phyloP scores from a whole-genome alignment of 2,329 filamentous ascomycete genomes.

The Tricladium varicosporioides region DNA sequence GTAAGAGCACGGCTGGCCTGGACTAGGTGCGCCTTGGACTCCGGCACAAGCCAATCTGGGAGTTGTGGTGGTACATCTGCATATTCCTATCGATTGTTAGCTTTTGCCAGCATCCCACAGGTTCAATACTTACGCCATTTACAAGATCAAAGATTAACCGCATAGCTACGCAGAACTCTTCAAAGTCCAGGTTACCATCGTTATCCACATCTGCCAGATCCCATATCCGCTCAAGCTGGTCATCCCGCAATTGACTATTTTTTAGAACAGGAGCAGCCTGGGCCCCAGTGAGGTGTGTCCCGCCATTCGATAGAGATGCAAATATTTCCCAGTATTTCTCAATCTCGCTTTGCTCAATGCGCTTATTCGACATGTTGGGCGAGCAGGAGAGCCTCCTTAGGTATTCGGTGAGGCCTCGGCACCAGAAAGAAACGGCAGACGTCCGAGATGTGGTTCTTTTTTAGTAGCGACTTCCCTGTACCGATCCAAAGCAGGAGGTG shows the following conservation, averaged over 20 bases:
- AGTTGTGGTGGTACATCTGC: constrained; percentile 80
- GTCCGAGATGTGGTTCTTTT: not conserved
- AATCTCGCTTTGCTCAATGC: constrained; percentile 71
- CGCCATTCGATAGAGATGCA: constrained; percentile 62
- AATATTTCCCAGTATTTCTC: constrained; percentile 82
- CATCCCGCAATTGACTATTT: constrained; percentile 69
- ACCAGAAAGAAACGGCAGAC: not conserved
- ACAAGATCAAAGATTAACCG: constrained; percentile 94
- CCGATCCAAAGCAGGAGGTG: no score
- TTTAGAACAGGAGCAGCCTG: constrained; percentile 71
- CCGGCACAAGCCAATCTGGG: constrained; percentile 95
- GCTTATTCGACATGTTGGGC: constrained; percentile 41
- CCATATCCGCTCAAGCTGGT: constrained; percentile 96
- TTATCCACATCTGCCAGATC: constrained; percentile 96
- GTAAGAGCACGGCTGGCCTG: constrained; percentile 79
- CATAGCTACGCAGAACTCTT: constrained; percentile 99
- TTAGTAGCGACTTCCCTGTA: no score
- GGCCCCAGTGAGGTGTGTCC: constrained; percentile 62
- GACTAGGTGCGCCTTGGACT: constrained; percentile 88
- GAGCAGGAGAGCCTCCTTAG: not conserved
- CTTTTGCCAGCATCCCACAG: not conserved
- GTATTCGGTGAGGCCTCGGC: not conserved
- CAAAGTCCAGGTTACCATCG: constrained; percentile 96
- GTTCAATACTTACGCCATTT: constrained; percentile 70
- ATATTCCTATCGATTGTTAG: constrained; percentile 63